Evolutionary conservation across 2,329 filamentous ascomycete species (phyloP).

Genomic region (Lasiodiplodia theobromae): DNA sequence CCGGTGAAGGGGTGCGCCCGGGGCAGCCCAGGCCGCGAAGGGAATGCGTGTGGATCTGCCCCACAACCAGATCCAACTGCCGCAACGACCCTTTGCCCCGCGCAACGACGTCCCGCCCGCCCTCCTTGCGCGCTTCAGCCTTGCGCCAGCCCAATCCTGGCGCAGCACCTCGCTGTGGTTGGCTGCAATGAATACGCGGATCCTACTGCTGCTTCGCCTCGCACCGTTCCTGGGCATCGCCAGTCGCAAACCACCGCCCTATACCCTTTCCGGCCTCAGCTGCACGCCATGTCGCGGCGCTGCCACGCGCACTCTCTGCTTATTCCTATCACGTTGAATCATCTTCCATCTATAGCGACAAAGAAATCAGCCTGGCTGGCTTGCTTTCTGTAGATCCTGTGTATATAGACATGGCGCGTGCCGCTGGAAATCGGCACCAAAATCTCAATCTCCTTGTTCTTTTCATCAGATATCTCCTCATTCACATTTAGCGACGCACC

Average conservation of each 20-base stretch:
- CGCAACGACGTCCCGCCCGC: conserved; percentile 11
- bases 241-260: background rate
- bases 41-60: conserved; percentile 1
- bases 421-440: background rate
- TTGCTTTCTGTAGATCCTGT: background rate
- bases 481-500: background rate
- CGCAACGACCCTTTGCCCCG: background rate
- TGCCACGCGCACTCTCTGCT: background rate
- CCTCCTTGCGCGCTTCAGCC: background rate
- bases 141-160: background rate
- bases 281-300: conserved; percentile 5
- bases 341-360: background rate
- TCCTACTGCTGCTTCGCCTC: conserved; percentile 15
- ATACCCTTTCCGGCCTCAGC: conserved; percentile 4
- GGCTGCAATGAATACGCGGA: background rate
- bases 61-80: background rate
- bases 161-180: background rate
- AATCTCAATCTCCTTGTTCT: background rate
- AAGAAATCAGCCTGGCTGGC: conserved; percentile 1
- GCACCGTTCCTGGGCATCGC: background rate
- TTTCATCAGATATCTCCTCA: background rate
- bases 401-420: conserved; percentile 1
- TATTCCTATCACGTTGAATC: no score
- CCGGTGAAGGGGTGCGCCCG: conserved; percentile 15
- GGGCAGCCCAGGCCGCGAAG: conserved; percentile 7